phyloP scores from a whole-genome alignment of 2,329 filamentous ascomycete species.

The Nemania abortiva region DNA sequence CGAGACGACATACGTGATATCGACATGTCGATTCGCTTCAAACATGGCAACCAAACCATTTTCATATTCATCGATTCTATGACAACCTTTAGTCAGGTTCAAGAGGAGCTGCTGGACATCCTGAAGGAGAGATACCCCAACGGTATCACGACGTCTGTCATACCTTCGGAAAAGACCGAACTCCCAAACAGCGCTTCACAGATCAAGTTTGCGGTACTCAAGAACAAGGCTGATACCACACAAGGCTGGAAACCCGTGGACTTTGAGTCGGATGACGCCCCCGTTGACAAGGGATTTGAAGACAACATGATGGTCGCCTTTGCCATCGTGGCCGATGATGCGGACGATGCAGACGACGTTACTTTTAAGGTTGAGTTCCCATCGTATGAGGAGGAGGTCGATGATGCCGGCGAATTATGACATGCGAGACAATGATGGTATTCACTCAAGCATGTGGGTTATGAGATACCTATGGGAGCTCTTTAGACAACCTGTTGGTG shows the following conservation, averaged over 20 bases:
- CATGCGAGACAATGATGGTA: not conserved
- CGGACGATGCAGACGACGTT: constrained; percentile 54
- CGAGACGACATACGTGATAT: constrained; percentile 43
- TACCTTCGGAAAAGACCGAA: constrained; percentile 51
- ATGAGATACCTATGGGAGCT: not conserved
- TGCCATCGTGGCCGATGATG: constrained; percentile 56
- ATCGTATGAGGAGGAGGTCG: constrained; percentile 42
- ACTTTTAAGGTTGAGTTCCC: constrained; percentile 62
- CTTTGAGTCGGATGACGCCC: constrained; percentile 54
- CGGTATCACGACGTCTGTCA: constrained; percentile 60
- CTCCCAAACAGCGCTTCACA: constrained; percentile 58
- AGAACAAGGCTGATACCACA: constrained; percentile 58
- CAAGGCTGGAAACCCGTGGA: constrained; percentile 64
- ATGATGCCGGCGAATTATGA: constrained; percentile 22
- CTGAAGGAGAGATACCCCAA: constrained; percentile 68
- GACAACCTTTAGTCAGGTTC: constrained; percentile 68
- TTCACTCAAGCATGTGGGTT: not conserved
- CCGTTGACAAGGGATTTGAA: constrained; percentile 58
- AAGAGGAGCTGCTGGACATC: constrained; percentile 68
- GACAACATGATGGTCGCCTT: constrained; percentile 65
- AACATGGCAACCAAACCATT: constrained; percentile 77
- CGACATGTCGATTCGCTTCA: constrained; percentile 74
- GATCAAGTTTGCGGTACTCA: constrained; percentile 62
- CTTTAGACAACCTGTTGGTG: not conserved
- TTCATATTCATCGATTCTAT: constrained; percentile 73